Evolutionary conservation across 164 flowering plant species (phyloP).

Genomic region (Magnolia kwangsiensis): DNA sequence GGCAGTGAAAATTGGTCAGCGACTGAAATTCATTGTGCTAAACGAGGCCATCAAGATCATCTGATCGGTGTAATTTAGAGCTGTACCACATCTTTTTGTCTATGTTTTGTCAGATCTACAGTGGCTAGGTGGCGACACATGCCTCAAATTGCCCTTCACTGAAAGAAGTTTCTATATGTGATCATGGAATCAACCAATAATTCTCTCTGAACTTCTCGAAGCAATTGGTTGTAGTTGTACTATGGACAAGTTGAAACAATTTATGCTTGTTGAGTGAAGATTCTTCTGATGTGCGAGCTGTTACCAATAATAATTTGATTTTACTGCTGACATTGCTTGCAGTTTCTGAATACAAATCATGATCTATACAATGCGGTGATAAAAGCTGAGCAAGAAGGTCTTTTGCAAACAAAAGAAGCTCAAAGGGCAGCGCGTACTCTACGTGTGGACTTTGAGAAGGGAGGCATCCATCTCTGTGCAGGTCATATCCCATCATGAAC

Average conservation of each 20-base stretch:
- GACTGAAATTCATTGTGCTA: too few species aligned
- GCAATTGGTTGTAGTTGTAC: too few species aligned
- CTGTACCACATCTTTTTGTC: too few species aligned
- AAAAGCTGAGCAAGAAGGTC: constrained; percentile 65
- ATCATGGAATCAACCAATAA: too few species aligned
- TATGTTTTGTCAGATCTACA: too few species aligned
- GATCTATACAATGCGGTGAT: constrained; percentile 68
- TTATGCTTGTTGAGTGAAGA: not conserved
- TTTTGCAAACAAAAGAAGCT: constrained; percentile 59
- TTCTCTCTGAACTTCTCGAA: too few species aligned
- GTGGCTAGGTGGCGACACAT: too few species aligned
- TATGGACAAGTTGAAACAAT: not conserved
- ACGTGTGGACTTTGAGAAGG: constrained; percentile 92
- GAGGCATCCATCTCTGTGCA: constrained; percentile 82
- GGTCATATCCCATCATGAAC: constrained; percentile 34
- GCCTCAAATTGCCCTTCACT: too few species aligned
- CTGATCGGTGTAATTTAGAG: too few species aligned
- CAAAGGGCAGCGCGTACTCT: constrained; percentile 69
- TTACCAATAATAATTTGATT: not conserved
- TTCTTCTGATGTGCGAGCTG: not conserved
- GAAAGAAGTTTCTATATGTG: too few species aligned
- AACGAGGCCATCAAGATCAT: too few species aligned
- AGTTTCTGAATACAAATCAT: constrained; percentile 85
- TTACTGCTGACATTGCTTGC: constrained; percentile 21
- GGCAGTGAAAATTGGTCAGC: too few species aligned